Base-by-base conservation (phyloP, 23 red algal genomes). In the Pyropia haitanensis region DNA sequence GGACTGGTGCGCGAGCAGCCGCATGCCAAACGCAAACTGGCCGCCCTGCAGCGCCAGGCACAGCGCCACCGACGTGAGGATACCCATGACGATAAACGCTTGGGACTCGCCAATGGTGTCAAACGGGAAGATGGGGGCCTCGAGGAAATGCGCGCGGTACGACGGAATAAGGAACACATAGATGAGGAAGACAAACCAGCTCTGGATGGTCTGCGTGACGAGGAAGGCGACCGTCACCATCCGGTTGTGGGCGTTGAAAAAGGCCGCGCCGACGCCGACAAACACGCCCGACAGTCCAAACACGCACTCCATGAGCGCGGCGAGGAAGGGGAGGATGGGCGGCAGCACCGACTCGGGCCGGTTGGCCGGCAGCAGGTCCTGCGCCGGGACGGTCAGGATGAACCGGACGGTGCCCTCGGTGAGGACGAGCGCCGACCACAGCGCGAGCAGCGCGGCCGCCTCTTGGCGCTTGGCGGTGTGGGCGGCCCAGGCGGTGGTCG, bases 181-280 rank as follows among this genome's bases (percentile, higher is more conserved):
- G 13, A 84, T 53, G 18, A 65, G 14, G 46, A 84, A 75, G 18
- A 84, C 79, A 58, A 44, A 84, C 28, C 52, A 84, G 21, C 68
- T 63, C n/a, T 75, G 32, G 9, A 75, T 14, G 2, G 60, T 57
- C 21, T 73, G 69, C 5, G 75, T 61, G 39, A 67, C 34, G 50
- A 84, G 56, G 28, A 22, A 27, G 13, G 68, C 16, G 25, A 58
- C 61, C 10, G 79, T 84, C 27, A 57, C 19, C 27, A 22, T 16
- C 6, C 61, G 58, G 49, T 19, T 74, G 68, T 75, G 68, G 69
- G 61, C 67, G 39, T 64, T 54, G 50, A 84, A 30, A 20, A 84
- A 21, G 25, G 68, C 50, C 4, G 79, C 79, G 0, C 51, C 58
- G 20, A 67, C 27, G 0, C 67, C 79, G 16, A 84, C 44, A 63